Base-by-base conservation (phyloP, 1,284 basidiomycete genomes). In the Rhodotorula sp. region DNA sequence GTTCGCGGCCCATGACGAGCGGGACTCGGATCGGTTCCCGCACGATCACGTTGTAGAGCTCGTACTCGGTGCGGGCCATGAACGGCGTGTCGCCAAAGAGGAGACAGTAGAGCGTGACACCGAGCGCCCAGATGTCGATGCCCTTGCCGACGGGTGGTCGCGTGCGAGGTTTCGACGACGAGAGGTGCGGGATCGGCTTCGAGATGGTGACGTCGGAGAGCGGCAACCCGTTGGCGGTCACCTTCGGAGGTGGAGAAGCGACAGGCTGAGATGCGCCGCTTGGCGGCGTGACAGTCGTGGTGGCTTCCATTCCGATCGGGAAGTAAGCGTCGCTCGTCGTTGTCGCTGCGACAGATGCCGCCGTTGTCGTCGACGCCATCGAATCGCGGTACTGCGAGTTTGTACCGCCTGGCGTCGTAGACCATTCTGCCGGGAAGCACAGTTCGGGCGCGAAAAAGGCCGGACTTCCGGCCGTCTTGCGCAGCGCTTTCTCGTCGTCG, bases 101-200 rank as follows among this genome's bases (percentile, higher is more conserved):
- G 58, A 99, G 86, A 79, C 94, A 97, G 82, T 94, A 99, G 19
- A 98, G 84, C 1, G 97, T 99, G 49, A 98, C 91, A n/a, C 97
- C 97, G 14, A 99, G 86, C 0, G 97, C 95, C 95, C 95, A 99
- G n/a, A 99, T 87, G 79, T 99, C 97, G 80, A 99, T 97, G 7
- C 93, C 90, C 80, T 95, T 94, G 50, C 94, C 95, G 74, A 99
- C 91, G 2, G 86, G 85, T 4, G 88, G 72, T 7, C 72, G 69
- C 0, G 66, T 45, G 10, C 75, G 75, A 7, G 75, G 72, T 23
- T 66, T 21, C 2, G 55, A 54, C 0, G 70, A 64, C 18, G 69
- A 69, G 18, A 69, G 70, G 0, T 69, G 49, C 10, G 74, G 71
- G 23, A 77, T 62, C 12, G 77, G 72, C 10, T 28, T 66, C 0